Base-by-base conservation (phyloP, 2,329 filamentous ascomycete genomes). In the Arthroderma sp. region DNA sequence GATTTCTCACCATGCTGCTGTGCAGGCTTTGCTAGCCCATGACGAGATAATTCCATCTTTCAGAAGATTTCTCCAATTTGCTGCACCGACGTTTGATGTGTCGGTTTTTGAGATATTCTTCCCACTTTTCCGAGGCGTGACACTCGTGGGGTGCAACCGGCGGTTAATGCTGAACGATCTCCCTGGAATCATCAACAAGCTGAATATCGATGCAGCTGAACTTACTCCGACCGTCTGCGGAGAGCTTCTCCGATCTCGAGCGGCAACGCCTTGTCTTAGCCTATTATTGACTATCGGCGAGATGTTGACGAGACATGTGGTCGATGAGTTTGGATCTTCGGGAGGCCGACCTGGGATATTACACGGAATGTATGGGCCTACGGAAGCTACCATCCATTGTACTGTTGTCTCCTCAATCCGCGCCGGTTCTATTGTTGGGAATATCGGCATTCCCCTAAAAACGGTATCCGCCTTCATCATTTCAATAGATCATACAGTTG, bases 41-140 rank as follows among this genome's bases (percentile, higher is more conserved):
- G 79, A 94, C 65, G 77, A 75, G 51, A 83, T 91, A 64, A 84
- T 96, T 41, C 91, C 91, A 1, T 39, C 56, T 0, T 95, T 95
- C 66, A 76, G 76, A 15, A 81, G 89, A 49, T 95, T 96, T 68
- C 79, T 96, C 0, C 91, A 96, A 68, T 95, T 95, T 69, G 91
- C 91, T 3, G 86, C 89, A 2, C 88, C 91, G 0, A 95, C 90
- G 0, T 96, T 96, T 67, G 91, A 96, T 70, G 91, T 96, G 6
- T 95, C 88, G 0, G 85, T 95, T 4, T 96, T 96, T 68, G 91
- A 96, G 68, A 91, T 94, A 5, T 95, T 95, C 76, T 95, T 95
- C 62, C 87, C 91, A 0, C 74, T 91, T 15, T 85, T 84, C 61
- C 78, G 88, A 58, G 86, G 86, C 1, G 76, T 75, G 21, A 95